phyloP scores from a whole-genome alignment of 768 basidiomycete genomes.

The Lentinula edodes region DNA sequence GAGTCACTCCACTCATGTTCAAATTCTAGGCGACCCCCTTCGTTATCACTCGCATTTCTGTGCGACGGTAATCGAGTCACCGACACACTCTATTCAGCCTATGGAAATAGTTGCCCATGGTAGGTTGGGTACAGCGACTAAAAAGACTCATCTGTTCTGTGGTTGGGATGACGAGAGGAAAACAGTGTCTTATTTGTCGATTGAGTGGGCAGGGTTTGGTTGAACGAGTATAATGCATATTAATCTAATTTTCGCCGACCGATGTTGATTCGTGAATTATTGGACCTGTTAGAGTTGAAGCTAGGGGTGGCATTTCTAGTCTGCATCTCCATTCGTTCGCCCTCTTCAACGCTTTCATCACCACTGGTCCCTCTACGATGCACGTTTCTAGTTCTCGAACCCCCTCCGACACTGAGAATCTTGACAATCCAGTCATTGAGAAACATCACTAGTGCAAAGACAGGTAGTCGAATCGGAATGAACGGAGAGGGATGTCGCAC shows the following conservation, averaged over 20 bases:
- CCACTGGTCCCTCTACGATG: conserved; percentile 36
- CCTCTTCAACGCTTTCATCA: conserved; percentile 60
- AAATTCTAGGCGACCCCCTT: conserved; percentile 73
- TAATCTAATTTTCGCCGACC: conserved; percentile 46
- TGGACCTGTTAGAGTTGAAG: conserved; percentile 13
- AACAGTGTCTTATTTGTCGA: conserved; percentile 66
- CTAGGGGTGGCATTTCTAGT: conserved; percentile 12
- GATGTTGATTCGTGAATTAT: conserved; percentile 28
- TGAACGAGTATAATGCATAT: conserved; percentile 22
- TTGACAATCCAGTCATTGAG: conserved; percentile 68
- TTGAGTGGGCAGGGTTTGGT: conserved; percentile 92
- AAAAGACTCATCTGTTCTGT: conserved; percentile 91
- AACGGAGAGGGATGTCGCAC: conserved; percentile 70
- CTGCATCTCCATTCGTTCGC: conserved; percentile 25
- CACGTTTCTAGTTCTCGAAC: not conserved
- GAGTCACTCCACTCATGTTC: not conserved
- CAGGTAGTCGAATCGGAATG: conserved; percentile 73
- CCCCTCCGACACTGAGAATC: conserved; percentile 47
- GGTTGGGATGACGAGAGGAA: conserved; percentile 74
- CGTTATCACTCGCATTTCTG: conserved; percentile 97
- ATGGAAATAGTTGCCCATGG: conserved; percentile 97
- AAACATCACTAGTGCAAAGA: conserved; percentile 70
- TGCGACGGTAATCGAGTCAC: conserved; percentile 72
- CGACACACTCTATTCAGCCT: conserved; percentile 55
- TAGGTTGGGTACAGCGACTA: conserved; percentile 91